phyloP scores from a whole-genome alignment of 306 rosid species.

The Dicorynia guianensis region DNA sequence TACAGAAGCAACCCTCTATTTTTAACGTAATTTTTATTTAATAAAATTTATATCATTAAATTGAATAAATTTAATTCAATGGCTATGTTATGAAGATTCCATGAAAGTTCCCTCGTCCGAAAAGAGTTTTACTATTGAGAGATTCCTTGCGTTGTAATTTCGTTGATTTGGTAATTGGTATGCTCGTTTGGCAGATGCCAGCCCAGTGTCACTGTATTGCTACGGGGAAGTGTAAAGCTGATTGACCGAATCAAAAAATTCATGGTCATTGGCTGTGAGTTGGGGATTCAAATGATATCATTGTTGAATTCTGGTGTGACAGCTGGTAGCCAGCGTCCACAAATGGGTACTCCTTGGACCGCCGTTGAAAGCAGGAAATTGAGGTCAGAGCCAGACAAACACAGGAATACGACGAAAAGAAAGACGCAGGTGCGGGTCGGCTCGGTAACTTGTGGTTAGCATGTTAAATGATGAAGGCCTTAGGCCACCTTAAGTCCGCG shows the following conservation, averaged over 20 bases:
- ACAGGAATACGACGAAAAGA: not conserved
- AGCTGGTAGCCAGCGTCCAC: not conserved
- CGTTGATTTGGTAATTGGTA: not conserved
- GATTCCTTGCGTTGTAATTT: constrained; percentile 12
- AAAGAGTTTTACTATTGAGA: not conserved
- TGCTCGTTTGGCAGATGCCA: not conserved
- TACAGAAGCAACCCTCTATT: too few species aligned
- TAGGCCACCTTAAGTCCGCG: constrained; percentile 29
- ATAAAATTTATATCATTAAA: too few species aligned
- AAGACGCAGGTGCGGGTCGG: too few species aligned
- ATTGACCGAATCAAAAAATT: constrained; percentile 5
- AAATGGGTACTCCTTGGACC: not conserved
- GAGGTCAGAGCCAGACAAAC: not conserved
- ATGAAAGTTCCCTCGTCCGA: too few species aligned
- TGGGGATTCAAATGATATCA: not conserved
- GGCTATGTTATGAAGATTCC: too few species aligned
- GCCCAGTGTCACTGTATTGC: not conserved
- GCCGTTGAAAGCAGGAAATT: not conserved
- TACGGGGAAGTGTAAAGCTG: not conserved
- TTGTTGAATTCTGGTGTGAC: not conserved
- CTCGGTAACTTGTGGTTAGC: too few species aligned
- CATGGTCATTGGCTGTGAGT: not conserved
- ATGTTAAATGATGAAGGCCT: too few species aligned
- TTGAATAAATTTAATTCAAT: too few species aligned
- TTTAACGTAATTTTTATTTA: too few species aligned